Conservation (phyloP, 169 alveolate genomes). For the Cryptosporidium baileyi region DNA sequence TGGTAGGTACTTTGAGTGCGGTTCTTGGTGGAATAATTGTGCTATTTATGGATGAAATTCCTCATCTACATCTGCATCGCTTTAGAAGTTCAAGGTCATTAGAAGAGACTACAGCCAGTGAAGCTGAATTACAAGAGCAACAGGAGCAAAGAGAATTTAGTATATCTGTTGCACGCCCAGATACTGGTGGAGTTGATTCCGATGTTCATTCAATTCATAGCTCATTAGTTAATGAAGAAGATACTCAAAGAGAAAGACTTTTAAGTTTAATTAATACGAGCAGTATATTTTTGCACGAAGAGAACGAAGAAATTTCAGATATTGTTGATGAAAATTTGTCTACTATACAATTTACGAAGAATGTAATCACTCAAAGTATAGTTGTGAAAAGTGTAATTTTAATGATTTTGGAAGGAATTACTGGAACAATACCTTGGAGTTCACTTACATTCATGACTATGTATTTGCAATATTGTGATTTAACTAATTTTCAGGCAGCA, state of each 20-base stretch:
- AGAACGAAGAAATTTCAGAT: slow-evolving; percentile 30
- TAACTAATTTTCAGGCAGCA: slow-evolving; percentile 85
- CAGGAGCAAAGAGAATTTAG: slow-evolving; percentile 59
- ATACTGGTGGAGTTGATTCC: slow-evolving; percentile 65
- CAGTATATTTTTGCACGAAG: slow-evolving; percentile 6
- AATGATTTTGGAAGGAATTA: slow-evolving; percentile 79
- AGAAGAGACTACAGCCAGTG: not conserved
- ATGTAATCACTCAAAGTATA: slow-evolving; percentile 49
- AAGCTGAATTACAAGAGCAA: slow-evolving; percentile 9
- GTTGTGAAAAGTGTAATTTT: slow-evolving; percentile 54
- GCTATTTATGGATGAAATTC: slow-evolving; percentile 81
- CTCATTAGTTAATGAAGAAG: not conserved
- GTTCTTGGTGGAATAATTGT: slow-evolving; percentile 78
- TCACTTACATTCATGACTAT: slow-evolving; percentile 87
- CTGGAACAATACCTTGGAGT: slow-evolving; percentile 89
- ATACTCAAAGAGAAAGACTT: slow-evolving; percentile 11
- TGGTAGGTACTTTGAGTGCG: slow-evolving; percentile 80
- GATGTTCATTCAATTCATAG: slow-evolving; percentile 34
- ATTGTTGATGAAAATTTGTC: slow-evolving; percentile 19
- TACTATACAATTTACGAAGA: slow-evolving; percentile 20
- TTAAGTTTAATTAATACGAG: not conserved
- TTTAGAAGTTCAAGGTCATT: slow-evolving; percentile 9
- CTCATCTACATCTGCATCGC: slow-evolving; percentile 57
- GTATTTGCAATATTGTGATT: slow-evolving; percentile 88
- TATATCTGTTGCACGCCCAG: slow-evolving; percentile 61